Base-by-base conservation (phyloP, 768 basidiomycete genomes). In the Mycena floridula region DNA sequence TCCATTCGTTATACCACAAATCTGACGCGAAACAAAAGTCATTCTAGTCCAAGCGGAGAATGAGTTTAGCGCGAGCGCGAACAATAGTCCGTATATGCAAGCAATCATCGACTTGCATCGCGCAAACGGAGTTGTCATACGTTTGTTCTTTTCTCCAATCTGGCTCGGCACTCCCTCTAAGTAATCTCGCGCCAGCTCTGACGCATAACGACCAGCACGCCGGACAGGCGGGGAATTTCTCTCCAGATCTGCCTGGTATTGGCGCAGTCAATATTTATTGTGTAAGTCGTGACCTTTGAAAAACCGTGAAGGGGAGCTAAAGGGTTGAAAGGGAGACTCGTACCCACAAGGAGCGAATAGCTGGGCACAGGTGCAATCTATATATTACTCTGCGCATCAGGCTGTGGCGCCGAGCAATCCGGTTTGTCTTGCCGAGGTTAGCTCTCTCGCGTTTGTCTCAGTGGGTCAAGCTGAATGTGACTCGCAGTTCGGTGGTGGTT, bases 41-140 rank as follows among this genome's bases (percentile, higher is more conserved):
- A 73, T 70, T 28, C 64, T 74, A 27, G 65, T 69, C 8, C 69
- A 79, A 61, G 73, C 75, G 5, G 78, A 79, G 50, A 80, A 80
- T 47, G 78, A 80, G 54, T 79, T 67, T 55, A 73, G 64, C 24
- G 65, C 56, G 40, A 70, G 67, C 37, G 54, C 67, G 30, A 61
- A 27, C 40, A 67, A 66, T 50, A 71, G 67, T 52, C 63, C 62
- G 3, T 74, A 70, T 54, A 80, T 73, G 78, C 73, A 75, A 50
- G 64, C 60, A 13, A 64, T 76, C 22, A 70, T 73, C 42, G 59
- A 75, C 46, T 52, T 66, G 9, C 70, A 73, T 43, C 59, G 71
- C 13, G 63, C 58, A 2, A 72, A 73, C 50, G 74, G 71, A 9
- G 61, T 76, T 20, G 67, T 72, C 39, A 58, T 76, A 23, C 74